Evolutionary conservation across 2,329 filamentous ascomycete species (phyloP), one percentile per base, ranked within the genome.

Genomic region (Dactylellina haptotyla): DNA sequence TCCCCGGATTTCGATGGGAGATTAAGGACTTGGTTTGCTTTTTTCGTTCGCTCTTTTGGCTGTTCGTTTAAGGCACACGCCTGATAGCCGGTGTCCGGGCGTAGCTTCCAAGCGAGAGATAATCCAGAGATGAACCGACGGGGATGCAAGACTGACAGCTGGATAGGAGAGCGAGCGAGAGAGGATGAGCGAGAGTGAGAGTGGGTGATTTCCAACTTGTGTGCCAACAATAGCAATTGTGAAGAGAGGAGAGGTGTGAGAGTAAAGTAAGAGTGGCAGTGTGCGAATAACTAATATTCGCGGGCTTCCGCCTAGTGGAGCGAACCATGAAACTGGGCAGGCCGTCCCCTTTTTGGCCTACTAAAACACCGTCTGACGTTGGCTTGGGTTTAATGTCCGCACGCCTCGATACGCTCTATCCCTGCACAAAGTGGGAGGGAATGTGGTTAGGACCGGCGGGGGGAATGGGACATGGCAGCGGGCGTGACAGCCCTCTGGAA

Each of bases 1-100:
- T 73, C 69, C 69, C 69, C 69, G 50, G 61, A 73, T 73, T 73
- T 73, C 39, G 46, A 54, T 66, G 64, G 61, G 69, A 63, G 54
- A 62, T 61, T 73, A 53, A 43, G 14, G 34, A 16, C 39, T 8
- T 37, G n/a, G 46, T 57, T 73, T 73, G 69, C 69, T 66, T 73
- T 73, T 73, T 73, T 37, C 48, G 14, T 10, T 65, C 45, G 43
- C 64, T 20, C 37, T 66, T 73, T 51, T 66, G 53, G 53, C 54
- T 61, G 54, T 61, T 73, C 61, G 61, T 65, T 62, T 73, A 73
- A 26, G 32, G 39, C 63, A 45, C 30, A 37, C 53, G 45, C 41
- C 56, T 59, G 54, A 53, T 56, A 67, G 43, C 69, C 32, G 61
- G 43, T 54, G 51, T 48, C 39, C 59, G 59, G 67, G 61, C 54